Evolutionary conservation across 768 basidiomycete genomes (phyloP), one percentile per base, ranked within the genome.

Genomic region (Cystofilobasidium capitatum): DNA sequence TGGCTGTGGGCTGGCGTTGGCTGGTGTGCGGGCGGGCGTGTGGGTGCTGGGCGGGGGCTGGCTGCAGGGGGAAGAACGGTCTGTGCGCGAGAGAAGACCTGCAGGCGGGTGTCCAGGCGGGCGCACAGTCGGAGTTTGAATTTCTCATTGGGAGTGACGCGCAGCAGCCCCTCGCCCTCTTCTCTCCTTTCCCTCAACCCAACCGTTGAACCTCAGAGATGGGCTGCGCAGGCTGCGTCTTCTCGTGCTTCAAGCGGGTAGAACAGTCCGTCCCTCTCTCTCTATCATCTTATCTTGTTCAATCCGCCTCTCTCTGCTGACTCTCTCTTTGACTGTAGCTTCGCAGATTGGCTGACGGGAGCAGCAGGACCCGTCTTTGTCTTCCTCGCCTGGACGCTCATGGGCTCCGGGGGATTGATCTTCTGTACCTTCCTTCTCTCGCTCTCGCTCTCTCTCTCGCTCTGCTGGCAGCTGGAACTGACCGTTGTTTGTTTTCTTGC

Each of bases 361-460:
- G 87, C 88, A 62, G 92, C 89, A 36, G 94, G 94, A 0, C 94
- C 92, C 0, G 84, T 87, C 73, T 98, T 98, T 75, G 84, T 98
- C 44, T 82, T 79, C 0, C 79, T 94, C n/a, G 93, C 91, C 5
- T 80, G 87, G 64, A 73, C 85, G 9, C 81, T 98, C 33, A 85
- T 92, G 20, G 77, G 81, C 14, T 72, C 80, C 0, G 92, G 91
- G 54, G 80, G 83, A 0, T 69, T 90, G 58, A 86, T 83, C 71
- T 98, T 94, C 76, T 90, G 91, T 93, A 74, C 78, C 87, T 83
- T 36, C 29, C 17, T 70, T 26, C 45, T 58, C 26, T 39, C 40
- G 16, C 20, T 42, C 35, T 49, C 10, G 31, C 24, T 63, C 37
- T 29, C 62, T 51, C 31, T 40, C 16, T 51, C 20, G 3, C 58